Evolutionary conservation across 306 rosid genomes (phyloP), one percentile per base, ranked within the genome.

Genomic region (Dryas octopetala): DNA sequence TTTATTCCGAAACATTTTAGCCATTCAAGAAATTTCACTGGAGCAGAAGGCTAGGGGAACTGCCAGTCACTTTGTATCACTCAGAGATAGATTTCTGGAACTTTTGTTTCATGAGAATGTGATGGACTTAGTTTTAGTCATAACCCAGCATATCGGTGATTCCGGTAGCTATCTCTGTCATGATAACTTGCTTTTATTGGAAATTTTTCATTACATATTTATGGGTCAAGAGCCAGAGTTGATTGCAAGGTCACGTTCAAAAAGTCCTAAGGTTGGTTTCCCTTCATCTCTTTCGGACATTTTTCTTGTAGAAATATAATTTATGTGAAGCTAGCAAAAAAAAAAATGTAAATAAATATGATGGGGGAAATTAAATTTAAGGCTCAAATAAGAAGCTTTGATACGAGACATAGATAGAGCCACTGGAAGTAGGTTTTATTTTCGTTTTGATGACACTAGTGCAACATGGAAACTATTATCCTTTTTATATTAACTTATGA

Each of bases 151-250:
- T 74, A 82, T 86, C 76, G 97, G 91, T 43, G 87, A 89, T 55
- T 84, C 91, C 67, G 71, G 74, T 74, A 73, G 81, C 79, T 89
- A 85, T 84, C 90, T 95, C 71, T 91, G 88, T 71, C 91, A 90
- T 40, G 98, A 95, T 88, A 95, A 90, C 83, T 79, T 95, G 85
- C 97, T 95, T 69, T 85, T 95, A 65, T 73, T 95, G 85, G 98
- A 95, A 79, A 95, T 90, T 85, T 89, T 91, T 74, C 89, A 90
- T 79, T 86, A 85, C 75, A 80, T 81, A 67, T 91, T 91, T 72
- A 46, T 85, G 82, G 96, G 93, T 77, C 98, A 95, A 85, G 97
- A 91, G 53, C 96, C 98, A 58, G 96, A 90, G 84, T 80, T 91
- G 85, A 83, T 92, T 67, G 86, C 89, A 19, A 85, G 77, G 70